A percentile compares a stretch with the other conserved stretches of the same genome.
These are phyloP conservation scores for Biscogniauxia marginata DNA, from an alignment of 2,329 filamentous ascomycete species.

Conservation along the genomic window DNA sequence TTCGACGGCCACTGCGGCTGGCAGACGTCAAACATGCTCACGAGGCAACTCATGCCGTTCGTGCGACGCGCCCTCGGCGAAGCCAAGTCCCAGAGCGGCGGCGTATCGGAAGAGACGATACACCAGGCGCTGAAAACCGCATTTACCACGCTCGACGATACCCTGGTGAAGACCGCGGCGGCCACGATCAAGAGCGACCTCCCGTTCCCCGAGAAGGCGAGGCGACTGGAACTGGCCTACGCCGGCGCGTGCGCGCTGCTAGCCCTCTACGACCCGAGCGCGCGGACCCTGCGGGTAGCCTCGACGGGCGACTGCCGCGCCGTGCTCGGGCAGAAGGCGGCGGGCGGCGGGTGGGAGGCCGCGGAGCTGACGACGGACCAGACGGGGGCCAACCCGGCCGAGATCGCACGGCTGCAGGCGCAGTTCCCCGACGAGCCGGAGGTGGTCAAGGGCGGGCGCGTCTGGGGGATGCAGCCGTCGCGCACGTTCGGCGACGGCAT, in stretches of 20 bases:
- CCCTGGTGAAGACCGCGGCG: constrained; percentile 27
- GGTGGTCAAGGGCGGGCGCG: constrained; percentile 56
- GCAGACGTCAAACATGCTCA: constrained; percentile 34
- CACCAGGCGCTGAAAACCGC: constrained; percentile 37
- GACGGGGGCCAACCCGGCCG: constrained; percentile 60
- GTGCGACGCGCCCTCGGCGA: constrained; percentile 28
- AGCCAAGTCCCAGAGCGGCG: constrained; percentile 10
- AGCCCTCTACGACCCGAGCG: constrained; percentile 56
- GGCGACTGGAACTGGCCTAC: constrained; percentile 30
- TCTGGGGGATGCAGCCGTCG: constrained; percentile 61
- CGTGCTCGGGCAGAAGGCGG: constrained; percentile 53
- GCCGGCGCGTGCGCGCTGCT: constrained; percentile 39
- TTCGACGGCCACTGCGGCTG: constrained; percentile 38
- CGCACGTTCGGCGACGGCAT: constrained; percentile 67
- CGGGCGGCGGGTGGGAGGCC: constrained; percentile 47
- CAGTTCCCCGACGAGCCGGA: constrained; percentile 63
- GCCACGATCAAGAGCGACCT: constrained; percentile 31
- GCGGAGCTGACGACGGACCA: constrained; percentile 62
- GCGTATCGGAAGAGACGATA: constrained; percentile 25
- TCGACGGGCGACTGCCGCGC: constrained; percentile 68
- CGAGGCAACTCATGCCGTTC: constrained; percentile 30
- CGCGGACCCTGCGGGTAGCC: constrained; percentile 57
- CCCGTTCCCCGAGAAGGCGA: constrained; percentile 29
- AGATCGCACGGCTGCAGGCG: constrained; percentile 51
- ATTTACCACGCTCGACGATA: constrained; percentile 38